Conservation (phyloP, 495 filamentous ascomycete genomes). For the Penicillium goetzii region DNA sequence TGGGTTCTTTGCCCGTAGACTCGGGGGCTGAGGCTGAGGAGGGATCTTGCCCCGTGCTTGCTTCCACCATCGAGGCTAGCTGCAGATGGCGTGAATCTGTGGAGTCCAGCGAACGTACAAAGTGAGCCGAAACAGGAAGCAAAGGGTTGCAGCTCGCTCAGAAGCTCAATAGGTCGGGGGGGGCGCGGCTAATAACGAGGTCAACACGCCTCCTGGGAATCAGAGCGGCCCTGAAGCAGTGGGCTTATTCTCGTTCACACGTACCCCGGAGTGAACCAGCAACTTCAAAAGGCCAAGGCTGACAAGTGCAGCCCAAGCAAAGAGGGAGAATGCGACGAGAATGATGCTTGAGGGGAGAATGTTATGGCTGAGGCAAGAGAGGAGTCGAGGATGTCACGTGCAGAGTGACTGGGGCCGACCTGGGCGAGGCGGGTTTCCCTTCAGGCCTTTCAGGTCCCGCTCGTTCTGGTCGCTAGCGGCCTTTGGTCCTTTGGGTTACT, state of each 20-base stretch:
- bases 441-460: background rate
- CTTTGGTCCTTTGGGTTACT: background rate
- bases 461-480: background rate
- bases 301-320: constrained; percentile 21
- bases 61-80: constrained; percentile 44
- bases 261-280: constrained; percentile 30
- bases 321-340: constrained; percentile 17
- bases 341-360: constrained; percentile 17
- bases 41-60: constrained; percentile 42
- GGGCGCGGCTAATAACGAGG: constrained; percentile 31
- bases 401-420: constrained; percentile 18
- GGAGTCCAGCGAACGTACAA: background rate
- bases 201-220: constrained; percentile 47
- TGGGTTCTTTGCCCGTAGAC: constrained; percentile 40
- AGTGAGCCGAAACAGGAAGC: constrained; percentile 14
- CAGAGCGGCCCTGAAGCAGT: constrained; percentile 30
- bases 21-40: constrained; percentile 38
- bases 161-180: constrained; percentile 19
- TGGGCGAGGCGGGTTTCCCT: constrained; percentile 1
- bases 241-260: constrained; percentile 15
- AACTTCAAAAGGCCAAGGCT: constrained; percentile 22
- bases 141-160: constrained; percentile 6
- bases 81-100: constrained; percentile 6
- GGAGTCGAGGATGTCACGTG: constrained; percentile 38
- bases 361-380: constrained; percentile 27